phyloP scores from a whole-genome alignment of 2,329 filamentous ascomycete genomes.

The Colletotrichum musae region DNA sequence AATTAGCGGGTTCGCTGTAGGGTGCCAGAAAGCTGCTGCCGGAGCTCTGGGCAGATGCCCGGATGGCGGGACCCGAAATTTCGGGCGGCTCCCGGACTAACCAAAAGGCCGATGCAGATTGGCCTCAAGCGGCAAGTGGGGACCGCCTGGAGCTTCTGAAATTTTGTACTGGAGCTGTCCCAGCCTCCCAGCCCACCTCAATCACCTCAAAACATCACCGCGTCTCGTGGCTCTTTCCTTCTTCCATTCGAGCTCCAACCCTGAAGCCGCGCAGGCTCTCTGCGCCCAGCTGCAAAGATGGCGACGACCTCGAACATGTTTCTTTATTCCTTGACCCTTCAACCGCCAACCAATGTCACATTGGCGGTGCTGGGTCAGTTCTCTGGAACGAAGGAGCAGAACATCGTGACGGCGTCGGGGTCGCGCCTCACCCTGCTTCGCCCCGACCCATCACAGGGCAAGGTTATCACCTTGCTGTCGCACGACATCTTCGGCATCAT shows the following conservation, averaged over 20 bases:
- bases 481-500: slow-evolving; percentile 98
- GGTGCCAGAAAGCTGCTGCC: slow-evolving; percentile 6
- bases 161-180: slow-evolving; percentile 38
- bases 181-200: slow-evolving; percentile 36
- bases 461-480: slow-evolving; percentile 87
- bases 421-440: slow-evolving; percentile 90
- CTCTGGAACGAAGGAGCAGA: slow-evolving; percentile 95
- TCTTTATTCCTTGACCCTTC: slow-evolving; percentile 96
- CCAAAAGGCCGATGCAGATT: slow-evolving; percentile 9
- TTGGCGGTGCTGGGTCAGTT: slow-evolving; percentile 96
- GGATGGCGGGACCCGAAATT: slow-evolving; percentile 35
- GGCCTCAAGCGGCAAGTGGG: slow-evolving; percentile 31
- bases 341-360: slow-evolving; percentile 89
- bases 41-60: not conserved
- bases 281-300: slow-evolving; percentile 75
- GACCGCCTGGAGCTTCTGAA: slow-evolving; percentile 38
- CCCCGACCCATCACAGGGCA: slow-evolving; percentile 87
- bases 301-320: slow-evolving; percentile 99
- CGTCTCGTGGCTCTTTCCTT: slow-evolving; percentile 26
- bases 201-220: slow-evolving; percentile 35
- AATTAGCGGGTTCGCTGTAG: not conserved
- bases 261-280: slow-evolving; percentile 65
- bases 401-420: slow-evolving; percentile 94
- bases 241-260: slow-evolving; percentile 40
- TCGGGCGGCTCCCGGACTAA: slow-evolving; percentile 40